phyloP scores from a whole-genome alignment of 495 filamentous ascomycete genomes.

The Xylaria acuta region DNA sequence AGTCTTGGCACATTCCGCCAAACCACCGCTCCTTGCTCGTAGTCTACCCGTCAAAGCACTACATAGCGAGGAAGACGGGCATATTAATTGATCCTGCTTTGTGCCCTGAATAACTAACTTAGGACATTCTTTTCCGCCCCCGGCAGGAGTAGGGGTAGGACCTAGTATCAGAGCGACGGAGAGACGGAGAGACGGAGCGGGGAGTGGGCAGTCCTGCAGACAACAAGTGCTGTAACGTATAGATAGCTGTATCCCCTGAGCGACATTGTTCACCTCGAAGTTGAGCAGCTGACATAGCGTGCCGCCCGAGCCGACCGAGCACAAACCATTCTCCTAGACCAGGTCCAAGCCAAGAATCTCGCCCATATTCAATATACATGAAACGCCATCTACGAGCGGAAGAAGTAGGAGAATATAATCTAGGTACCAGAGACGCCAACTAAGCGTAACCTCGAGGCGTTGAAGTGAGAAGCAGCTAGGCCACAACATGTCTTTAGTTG shows the following conservation, averaged over 20 bases:
- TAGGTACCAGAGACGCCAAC: neutral
- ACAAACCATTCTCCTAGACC: neutral
- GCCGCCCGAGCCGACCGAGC: neutral
- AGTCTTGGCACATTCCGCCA: neutral
- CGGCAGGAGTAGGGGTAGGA: neutral
- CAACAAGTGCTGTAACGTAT: neutral
- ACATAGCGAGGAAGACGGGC: neutral
- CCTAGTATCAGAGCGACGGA: neutral
- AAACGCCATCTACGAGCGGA: neutral
- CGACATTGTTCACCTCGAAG: neutral
- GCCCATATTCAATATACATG: neutral
- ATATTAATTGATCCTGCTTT: neutral
- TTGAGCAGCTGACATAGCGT: neutral
- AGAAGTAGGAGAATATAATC: neutral
- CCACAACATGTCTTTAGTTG: neutral
- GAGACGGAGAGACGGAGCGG: neutral
- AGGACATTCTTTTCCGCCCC: neutral
- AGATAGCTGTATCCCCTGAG: neutral
- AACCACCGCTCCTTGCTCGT: neutral
- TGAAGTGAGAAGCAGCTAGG: neutral
- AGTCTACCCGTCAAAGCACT: neutral
- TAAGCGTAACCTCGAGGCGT: neutral
- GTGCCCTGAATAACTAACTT: neutral
- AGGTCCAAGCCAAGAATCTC: neutral
- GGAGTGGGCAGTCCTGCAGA: neutral